Conservation (phyloP, 2,329 filamentous ascomycete genomes). For the Pezicula neosporulosa region DNA sequence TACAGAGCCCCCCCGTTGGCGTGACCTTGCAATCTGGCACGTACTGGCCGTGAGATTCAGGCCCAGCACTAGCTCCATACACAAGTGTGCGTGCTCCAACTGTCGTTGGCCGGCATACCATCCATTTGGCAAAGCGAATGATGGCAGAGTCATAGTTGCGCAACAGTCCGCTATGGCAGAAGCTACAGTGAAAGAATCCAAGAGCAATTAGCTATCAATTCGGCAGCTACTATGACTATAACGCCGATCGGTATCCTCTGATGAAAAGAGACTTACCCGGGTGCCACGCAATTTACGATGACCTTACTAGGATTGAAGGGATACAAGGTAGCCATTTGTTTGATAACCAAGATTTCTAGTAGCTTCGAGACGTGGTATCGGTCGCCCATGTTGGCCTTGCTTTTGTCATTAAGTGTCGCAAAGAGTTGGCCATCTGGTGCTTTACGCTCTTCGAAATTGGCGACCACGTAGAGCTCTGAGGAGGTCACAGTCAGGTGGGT, state of each 20-base stretch:
- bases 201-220: too few species aligned
- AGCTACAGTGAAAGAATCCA: background rate
- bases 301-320: too few species aligned
- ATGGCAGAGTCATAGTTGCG: background rate
- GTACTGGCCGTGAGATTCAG: constrained; percentile 44
- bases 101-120: constrained; percentile 34
- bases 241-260: too few species aligned
- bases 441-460: constrained; percentile 11
- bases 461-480: constrained; percentile 9
- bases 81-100: constrained; percentile 40
- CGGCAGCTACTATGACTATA: too few species aligned
- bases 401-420: constrained; percentile 6
- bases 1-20: constrained; percentile 17
- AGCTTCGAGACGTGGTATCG: constrained; percentile 11
- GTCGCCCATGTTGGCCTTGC: constrained; percentile 1
- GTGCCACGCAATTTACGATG: too few species aligned
- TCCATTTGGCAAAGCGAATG: constrained; percentile 23
- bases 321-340: constrained; percentile 1
- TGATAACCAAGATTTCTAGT: constrained; percentile 4
- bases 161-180: constrained; percentile 2
- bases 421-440: constrained; percentile 9
- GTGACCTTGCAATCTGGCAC: constrained; percentile 32
- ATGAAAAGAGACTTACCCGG: too few species aligned
- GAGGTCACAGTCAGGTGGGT: constrained; percentile 7
- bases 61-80: constrained; percentile 34